Evolutionary conservation across 768 basidiomycete genomes (phyloP).

Genomic region (Lactifluus echinatus): DNA sequence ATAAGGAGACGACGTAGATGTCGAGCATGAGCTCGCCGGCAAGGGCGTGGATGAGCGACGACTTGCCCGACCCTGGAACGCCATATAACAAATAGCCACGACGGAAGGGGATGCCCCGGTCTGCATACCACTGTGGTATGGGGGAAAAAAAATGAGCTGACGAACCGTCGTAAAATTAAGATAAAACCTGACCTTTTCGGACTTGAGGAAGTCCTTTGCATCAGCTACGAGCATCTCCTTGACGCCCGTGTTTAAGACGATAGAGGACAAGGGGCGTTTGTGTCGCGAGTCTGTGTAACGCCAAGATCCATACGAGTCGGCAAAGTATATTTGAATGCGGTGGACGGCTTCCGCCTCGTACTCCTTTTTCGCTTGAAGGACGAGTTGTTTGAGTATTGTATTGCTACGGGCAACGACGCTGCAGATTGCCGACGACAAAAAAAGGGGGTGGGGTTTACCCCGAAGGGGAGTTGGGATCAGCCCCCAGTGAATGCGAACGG

Average conservation of each 20-base stretch:
- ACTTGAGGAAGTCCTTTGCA: slow-evolving; percentile 73
- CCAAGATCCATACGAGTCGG: slow-evolving; percentile 83
- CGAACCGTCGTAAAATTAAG: slow-evolving; percentile 2
- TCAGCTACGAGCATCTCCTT: slow-evolving; percentile 85
- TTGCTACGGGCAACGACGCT: slow-evolving; percentile 81
- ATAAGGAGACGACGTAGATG: slow-evolving; percentile 85
- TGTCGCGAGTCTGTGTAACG: slow-evolving; percentile 81
- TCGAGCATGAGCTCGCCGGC: slow-evolving; percentile 86
- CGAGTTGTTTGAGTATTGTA: slow-evolving; percentile 78
- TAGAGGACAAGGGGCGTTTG: slow-evolving; percentile 82
- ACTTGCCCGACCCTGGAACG: slow-evolving; percentile 81
- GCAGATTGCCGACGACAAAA: slow-evolving; percentile 11
- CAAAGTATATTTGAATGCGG: slow-evolving; percentile 84
- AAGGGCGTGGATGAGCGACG: slow-evolving; percentile 77
- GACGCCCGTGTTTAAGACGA: slow-evolving; percentile 80
- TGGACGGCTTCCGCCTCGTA: slow-evolving; percentile 84
- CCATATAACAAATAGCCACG: slow-evolving; percentile 81
- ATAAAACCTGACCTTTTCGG: slow-evolving; percentile 53
- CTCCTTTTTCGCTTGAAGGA: slow-evolving; percentile 81
- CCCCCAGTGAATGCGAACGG: background rate
- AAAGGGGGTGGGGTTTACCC: background rate
- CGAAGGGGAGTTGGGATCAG: background rate
- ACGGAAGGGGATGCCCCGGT: slow-evolving; percentile 87
- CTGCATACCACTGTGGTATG: slow-evolving; percentile 79
- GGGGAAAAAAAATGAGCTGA: slow-evolving; percentile 7